These are phyloP conservation scores for Russula sp. DNA, from an alignment of 768 basidiomycete genomes.

Conservation along the genomic window DNA sequence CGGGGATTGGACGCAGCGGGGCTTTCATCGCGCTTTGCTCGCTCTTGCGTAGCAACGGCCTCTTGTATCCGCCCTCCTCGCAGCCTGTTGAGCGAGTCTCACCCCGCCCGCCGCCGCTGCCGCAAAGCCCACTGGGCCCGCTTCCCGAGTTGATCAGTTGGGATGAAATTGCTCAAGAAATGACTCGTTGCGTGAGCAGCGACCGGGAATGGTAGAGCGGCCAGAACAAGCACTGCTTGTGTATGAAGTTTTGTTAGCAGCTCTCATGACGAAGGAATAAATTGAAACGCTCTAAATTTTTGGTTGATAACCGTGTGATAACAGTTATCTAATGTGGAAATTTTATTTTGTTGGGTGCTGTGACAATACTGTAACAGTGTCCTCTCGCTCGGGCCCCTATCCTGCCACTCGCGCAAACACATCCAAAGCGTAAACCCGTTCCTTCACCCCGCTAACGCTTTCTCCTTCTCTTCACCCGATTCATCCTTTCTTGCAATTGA, in stretches of 20 bases:
- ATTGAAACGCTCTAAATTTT: not conserved
- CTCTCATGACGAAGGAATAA: constrained; percentile 3
- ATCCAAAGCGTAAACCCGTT: no score
- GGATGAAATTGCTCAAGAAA: constrained; percentile 65
- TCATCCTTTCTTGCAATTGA: no score
- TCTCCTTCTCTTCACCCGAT: no score
- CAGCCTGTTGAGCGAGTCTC: constrained; percentile 32
- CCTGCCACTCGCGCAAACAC: no score
- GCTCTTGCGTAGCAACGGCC: constrained; percentile 61
- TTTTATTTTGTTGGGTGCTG: not conserved
- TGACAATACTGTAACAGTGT: no score
- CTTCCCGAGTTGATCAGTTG: constrained; percentile 47
- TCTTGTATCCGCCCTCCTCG: constrained; percentile 30
- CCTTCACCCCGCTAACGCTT: no score
- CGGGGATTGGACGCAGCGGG: constrained; percentile 84
- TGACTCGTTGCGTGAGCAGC: constrained; percentile 75
- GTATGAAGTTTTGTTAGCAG: constrained; percentile 52
- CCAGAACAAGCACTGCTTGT: constrained; percentile 61
- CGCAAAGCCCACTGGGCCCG: constrained; percentile 56
- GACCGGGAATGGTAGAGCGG: constrained; percentile 78
- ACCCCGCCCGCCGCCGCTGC: constrained; percentile 38
- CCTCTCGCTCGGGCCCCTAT: no score
- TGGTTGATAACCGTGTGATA: not conserved
- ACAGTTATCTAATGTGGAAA: not conserved
- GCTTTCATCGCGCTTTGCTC: constrained; percentile 81